Evolutionary conservation across 2,329 filamentous ascomycete genomes (phyloP).

Genomic region (Cephalotrichum gorgonifer): DNA sequence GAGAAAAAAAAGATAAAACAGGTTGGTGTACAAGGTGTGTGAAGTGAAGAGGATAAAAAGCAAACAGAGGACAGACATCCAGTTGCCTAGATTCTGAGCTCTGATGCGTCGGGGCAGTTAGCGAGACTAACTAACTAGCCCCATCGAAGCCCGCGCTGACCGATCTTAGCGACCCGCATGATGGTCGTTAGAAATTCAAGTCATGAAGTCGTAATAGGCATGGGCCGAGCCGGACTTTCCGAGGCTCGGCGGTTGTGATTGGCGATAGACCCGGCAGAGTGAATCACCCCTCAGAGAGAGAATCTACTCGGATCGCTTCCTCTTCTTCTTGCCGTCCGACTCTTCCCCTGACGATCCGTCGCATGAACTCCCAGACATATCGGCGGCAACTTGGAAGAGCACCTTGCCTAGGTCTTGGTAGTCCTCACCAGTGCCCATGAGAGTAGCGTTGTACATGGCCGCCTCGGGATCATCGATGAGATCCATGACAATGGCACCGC

Average conservation of each 20-base stretch:
- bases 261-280: not conserved
- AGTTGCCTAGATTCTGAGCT: not conserved
- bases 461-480: conserved; percentile 64
- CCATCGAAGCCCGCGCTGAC: conserved; percentile 1
- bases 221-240: not conserved
- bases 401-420: conserved; percentile 62
- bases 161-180: conserved; percentile 1
- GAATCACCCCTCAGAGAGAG: not conserved
- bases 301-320: conserved; percentile 62
- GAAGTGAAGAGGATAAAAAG: conserved; percentile 1
- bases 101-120: not conserved
- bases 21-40: conserved; percentile 8
- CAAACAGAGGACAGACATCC: not conserved
- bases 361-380: conserved; percentile 56
- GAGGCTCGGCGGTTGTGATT: not conserved
- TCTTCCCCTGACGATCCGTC: conserved; percentile 46
- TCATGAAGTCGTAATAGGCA: conserved; percentile 4
- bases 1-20: conserved; percentile 13
- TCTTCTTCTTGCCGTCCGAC: conserved; percentile 43
- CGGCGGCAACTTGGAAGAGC: conserved; percentile 70
- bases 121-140: not conserved
- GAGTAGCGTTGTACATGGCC: conserved; percentile 28
- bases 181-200: conserved; percentile 4
- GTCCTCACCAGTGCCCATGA: conserved; percentile 42
- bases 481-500: conserved; percentile 83